A percentile compares a stretch with the other conserved stretches of the same genome.
Evolutionary conservation across 768 basidiomycete genomes (phyloP).

Genomic region (Kwoniella sp.): DNA sequence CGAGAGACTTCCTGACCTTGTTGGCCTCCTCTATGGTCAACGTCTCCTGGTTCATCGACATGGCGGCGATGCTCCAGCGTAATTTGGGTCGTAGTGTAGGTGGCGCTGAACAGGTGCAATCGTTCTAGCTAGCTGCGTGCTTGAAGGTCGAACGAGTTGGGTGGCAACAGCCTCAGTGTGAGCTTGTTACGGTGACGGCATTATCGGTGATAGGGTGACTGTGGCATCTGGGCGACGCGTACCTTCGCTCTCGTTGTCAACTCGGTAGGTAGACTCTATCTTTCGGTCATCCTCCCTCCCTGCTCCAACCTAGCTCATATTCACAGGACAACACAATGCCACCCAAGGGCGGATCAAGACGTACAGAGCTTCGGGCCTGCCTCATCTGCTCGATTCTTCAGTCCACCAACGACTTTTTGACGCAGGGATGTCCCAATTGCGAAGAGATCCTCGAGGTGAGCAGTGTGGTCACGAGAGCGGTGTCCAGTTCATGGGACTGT

Average conservation of each 20-base stretch:
- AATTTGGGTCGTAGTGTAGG: neutral
- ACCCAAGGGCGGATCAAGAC: constrained; percentile 42
- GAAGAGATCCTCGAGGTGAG: constrained; percentile 87
- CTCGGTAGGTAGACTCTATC: neutral
- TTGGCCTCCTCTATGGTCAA: constrained; percentile 51
- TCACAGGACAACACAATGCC: constrained; percentile 16
- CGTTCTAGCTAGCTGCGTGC: neutral
- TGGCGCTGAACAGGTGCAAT: neutral
- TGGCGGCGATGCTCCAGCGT: neutral
- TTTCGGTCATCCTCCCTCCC: constrained; percentile 1
- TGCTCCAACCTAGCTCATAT: neutral
- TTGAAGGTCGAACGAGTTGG: constrained; percentile 2
- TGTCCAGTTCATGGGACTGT: too few species aligned
- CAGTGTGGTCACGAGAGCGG: constrained; percentile 5
- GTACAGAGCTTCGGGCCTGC: constrained; percentile 77
- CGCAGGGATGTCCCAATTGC: constrained; percentile 90
- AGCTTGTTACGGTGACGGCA: constrained; percentile 6
- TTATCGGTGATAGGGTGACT: neutral
- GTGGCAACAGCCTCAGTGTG: constrained; percentile 9
- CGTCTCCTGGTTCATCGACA: constrained; percentile 30
- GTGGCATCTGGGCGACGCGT: constrained; percentile 1
- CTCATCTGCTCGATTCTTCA: constrained; percentile 89
- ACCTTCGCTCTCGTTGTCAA: neutral
- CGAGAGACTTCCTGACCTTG: constrained; percentile 88
- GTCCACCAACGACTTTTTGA: constrained; percentile 73